phyloP scores from a whole-genome alignment of 2,329 filamentous ascomycete genomes.

The Periconia sp. region DNA sequence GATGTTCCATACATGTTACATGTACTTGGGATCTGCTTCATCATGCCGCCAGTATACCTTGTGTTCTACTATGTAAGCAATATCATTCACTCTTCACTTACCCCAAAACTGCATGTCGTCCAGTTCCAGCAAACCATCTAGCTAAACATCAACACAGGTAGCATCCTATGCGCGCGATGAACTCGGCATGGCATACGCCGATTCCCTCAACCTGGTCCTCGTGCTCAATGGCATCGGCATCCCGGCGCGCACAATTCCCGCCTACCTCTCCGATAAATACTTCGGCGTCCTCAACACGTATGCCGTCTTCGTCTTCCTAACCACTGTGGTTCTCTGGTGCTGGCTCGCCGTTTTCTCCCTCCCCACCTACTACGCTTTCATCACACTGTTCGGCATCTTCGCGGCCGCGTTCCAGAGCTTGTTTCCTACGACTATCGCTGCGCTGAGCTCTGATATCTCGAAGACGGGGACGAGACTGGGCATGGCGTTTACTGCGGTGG shows the following conservation, averaged over 20 bases:
- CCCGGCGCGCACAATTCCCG: conserved; percentile 54
- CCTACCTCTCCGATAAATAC: conserved; percentile 57
- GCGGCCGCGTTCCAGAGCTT: conserved; percentile 46
- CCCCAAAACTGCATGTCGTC: background rate
- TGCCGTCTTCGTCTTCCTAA: conserved; percentile 51
- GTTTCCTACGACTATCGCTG: conserved; percentile 46
- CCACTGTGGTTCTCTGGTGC: conserved; percentile 50
- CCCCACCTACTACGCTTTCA: conserved; percentile 62
- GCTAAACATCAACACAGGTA: background rate
- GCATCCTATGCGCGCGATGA: conserved; percentile 1
- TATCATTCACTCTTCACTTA: too few species aligned
- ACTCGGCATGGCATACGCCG: conserved; percentile 47
- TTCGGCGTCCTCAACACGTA: conserved; percentile 64
- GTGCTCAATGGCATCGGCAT: conserved; percentile 60
- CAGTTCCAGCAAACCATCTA: too few species aligned
- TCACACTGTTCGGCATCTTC: conserved; percentile 64
- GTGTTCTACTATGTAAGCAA: conserved; percentile 60
- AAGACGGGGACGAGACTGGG: conserved; percentile 52
- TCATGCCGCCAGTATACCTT: conserved; percentile 58
- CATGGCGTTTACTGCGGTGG: conserved; percentile 55
- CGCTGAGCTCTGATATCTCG: conserved; percentile 29
- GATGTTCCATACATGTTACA: conserved; percentile 59
- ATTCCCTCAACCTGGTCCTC: conserved; percentile 59
- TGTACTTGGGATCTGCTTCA: conserved; percentile 48
- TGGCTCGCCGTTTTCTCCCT: conserved; percentile 61